A percentile compares a stretch with the other conserved stretches of the same genome.
These are phyloP conservation scores for Viridothelium virens DNA, from an alignment of 495 filamentous ascomycete genomes.

Conservation along the genomic window DNA sequence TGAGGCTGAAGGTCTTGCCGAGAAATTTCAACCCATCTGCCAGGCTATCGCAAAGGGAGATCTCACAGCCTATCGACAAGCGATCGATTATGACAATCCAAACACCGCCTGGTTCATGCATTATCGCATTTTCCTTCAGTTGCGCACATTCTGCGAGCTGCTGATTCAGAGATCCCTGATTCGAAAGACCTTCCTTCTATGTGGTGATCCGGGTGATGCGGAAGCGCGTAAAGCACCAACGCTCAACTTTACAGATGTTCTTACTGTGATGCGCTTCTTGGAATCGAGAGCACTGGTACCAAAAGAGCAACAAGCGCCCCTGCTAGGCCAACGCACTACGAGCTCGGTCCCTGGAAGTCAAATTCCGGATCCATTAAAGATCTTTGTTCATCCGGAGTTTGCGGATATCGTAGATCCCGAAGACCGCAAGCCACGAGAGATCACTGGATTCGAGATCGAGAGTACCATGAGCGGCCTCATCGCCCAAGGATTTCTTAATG, in stretches of 20 bases:
- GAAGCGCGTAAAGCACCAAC: constrained; percentile 46
- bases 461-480: constrained; percentile 66
- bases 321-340: constrained; percentile 25
- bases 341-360: constrained; percentile 24
- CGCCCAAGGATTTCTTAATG: constrained; percentile 74
- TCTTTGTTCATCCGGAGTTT: constrained; percentile 42
- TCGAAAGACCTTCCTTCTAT: constrained; percentile 64
- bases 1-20: constrained; percentile 61
- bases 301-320: constrained; percentile 8
- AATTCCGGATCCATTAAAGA: not conserved
- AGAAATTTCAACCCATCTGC: constrained; percentile 68
- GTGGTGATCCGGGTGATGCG: constrained; percentile 46
- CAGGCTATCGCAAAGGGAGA: constrained; percentile 68
- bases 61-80: constrained; percentile 64
- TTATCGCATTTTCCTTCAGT: constrained; percentile 64
- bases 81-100: constrained; percentile 44
- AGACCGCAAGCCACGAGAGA: constrained; percentile 41
- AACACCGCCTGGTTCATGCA: constrained; percentile 61
- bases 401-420: constrained; percentile 32
- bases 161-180: constrained; percentile 79
- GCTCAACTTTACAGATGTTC: constrained; percentile 48
- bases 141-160: constrained; percentile 65
- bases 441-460: constrained; percentile 64
- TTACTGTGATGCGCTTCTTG: constrained; percentile 39
- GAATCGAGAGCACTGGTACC: constrained; percentile 26